Base-by-base conservation (phyloP, 352 stramenopile species). In the Phytophthora fragariae region DNA sequence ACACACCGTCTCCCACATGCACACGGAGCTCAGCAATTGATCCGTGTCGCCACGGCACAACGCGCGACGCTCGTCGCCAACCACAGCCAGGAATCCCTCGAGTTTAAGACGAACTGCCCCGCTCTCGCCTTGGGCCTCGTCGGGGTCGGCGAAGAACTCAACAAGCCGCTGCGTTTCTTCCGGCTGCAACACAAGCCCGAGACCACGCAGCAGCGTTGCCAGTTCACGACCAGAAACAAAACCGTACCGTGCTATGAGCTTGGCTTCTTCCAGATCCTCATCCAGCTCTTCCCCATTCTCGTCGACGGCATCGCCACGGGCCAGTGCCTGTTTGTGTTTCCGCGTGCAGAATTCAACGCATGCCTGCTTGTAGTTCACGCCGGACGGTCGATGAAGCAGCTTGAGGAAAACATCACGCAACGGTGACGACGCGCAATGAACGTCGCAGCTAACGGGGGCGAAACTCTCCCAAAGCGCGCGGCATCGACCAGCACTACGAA, bases 1-100 rank as follows among this genome's bases (percentile, higher is more conserved):
- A 68, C 93, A 98, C 3, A 97, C 93, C 0, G 93, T 97, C 67
- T 97, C 90, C 92, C 93, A 98, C 78, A 95, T 92, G 73, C 93
- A 98, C 54, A 96, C 90, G 2, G 91, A 79, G 33, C 86, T 80
- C n/a, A 97, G 80, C 21, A 94, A 68, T 17, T 87, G 37, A 60
- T 94, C 87, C 6, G 88, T 94, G 68, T 95, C 89, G 17, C 90
- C 90, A 31, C 90, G 88, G 41, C 87, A 93, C 57, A 92, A 79
- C 5, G 70, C 70, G 1, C 68, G 73, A 2, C 87, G 82, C 70
- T 89, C 79, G 15, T 95, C 85, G 8, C 93, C 93, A 12, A 95
- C 87, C 27, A 98, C 92, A 14, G 85, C 77, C 10, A 97, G 61
- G 59, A 98, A 97, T 31, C 95, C 90, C 24, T 84, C 76, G 1